phyloP scores from a whole-genome alignment of 371 early-diverging fungal genomes.

The Mucor saturninus region DNA sequence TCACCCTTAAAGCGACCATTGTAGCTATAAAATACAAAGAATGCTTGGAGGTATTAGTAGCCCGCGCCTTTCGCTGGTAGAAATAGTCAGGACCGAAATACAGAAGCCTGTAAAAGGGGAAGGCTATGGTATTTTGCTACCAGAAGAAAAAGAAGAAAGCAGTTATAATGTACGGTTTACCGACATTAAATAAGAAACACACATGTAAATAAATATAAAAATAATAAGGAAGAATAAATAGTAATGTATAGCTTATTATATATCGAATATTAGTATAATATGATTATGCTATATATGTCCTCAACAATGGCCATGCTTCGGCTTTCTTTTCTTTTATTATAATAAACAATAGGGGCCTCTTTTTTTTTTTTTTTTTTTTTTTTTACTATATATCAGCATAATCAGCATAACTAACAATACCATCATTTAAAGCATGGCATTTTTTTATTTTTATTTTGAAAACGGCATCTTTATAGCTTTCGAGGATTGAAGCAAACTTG shows the following conservation, averaged over 20 bases:
- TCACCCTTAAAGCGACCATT: too few relatives aligned
- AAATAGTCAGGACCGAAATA: conserved; percentile 5
- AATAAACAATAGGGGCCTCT: conserved; percentile 16
- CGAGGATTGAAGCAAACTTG: conserved; percentile 6
- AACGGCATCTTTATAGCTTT: conserved; percentile 12
- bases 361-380: too few relatives aligned
- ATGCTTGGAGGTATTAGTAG: conserved; percentile 10
- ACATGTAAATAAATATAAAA: not conserved
- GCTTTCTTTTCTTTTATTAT: conserved; percentile 16
- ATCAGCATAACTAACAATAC: too few relatives aligned
- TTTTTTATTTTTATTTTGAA: conserved; percentile 14
- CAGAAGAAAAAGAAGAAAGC: conserved; percentile 11
- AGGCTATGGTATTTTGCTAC: conserved; percentile 15
- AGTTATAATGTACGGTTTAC: conserved; percentile 1
- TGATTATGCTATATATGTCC: conserved; percentile 7
- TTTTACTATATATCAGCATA: too few relatives aligned
- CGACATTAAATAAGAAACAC: conserved; percentile 1
- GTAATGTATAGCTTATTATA: conserved; percentile 1
- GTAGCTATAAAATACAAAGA: conserved; percentile 4
- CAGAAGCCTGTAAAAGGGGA: conserved; percentile 16
- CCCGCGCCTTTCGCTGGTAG: not conserved
- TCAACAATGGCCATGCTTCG: conserved; percentile 7
- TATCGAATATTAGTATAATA: conserved; percentile 2
- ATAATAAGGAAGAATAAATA: not conserved
- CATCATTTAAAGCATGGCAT: conserved; percentile 13